Conservation (phyloP, 2,329 filamentous ascomycete species). For the Madurella mycetomatis region DNA sequence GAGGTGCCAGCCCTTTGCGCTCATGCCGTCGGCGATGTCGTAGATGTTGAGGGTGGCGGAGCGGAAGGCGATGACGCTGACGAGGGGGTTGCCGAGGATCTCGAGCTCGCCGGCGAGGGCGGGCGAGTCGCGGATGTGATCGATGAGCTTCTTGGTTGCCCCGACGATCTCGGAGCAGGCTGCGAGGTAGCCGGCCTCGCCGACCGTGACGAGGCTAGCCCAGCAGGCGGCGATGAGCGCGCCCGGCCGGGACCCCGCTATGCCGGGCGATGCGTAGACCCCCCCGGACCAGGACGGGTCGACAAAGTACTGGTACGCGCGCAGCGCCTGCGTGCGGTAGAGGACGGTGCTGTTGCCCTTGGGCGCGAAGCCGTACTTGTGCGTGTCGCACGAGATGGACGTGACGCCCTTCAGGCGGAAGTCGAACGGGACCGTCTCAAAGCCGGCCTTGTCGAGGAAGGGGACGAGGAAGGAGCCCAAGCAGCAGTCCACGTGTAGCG, state of each 20-base stretch:
- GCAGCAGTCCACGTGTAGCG: constrained; percentile 96
- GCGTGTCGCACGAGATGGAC: constrained; percentile 92
- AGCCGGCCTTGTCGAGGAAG: constrained; percentile 88
- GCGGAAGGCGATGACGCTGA: constrained; percentile 85
- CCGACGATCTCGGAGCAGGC: constrained; percentile 86
- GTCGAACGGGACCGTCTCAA: constrained; percentile 83
- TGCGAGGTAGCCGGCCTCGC: constrained; percentile 81
- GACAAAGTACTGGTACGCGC: constrained; percentile 94
- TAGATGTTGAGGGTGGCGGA: constrained; percentile 87
- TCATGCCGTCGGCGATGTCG: constrained; percentile 88
- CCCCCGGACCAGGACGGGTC: constrained; percentile 92
- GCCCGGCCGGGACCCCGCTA: constrained; percentile 87
- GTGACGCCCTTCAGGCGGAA: constrained; percentile 93
- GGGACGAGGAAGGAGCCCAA: constrained; percentile 93
- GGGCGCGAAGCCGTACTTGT: constrained; percentile 98
- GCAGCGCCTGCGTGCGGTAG: constrained; percentile 74
- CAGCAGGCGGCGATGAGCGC: constrained; percentile 95
- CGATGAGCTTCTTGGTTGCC: constrained; percentile 74
- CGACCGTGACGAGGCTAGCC: constrained; percentile 84
- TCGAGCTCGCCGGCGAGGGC: constrained; percentile 67
- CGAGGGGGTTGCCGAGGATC: constrained; percentile 78
- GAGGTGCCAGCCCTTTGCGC: constrained; percentile 82
- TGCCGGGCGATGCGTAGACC: constrained; percentile 88
- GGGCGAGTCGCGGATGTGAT: constrained; percentile 66
- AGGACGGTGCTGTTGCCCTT: constrained; percentile 94